phyloP scores from a whole-genome alignment of 108 stramenopile species.

The Cyclotella sp. region DNA sequence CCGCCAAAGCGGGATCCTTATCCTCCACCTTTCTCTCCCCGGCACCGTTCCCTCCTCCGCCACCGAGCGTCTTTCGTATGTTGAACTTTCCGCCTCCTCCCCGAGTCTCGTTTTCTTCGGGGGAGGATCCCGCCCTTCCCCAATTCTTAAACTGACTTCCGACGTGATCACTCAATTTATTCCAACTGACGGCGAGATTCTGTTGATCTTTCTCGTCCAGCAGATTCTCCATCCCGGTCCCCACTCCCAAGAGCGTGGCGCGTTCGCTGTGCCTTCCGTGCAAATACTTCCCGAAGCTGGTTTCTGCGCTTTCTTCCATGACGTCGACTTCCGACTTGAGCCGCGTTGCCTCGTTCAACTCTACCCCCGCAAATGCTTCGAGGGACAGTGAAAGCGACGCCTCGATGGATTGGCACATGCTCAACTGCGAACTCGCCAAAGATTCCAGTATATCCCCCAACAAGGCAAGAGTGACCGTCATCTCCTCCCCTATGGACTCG shows the following conservation, averaged over 20 bases:
- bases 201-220: slow-evolving; percentile 45
- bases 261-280: slow-evolving; percentile 75
- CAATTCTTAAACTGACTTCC: slow-evolving; percentile 65
- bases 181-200: slow-evolving; percentile 62
- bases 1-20: slow-evolving; percentile 54
- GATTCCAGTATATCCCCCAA: slow-evolving; percentile 82
- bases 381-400: slow-evolving; percentile 74
- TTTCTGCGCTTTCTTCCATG: slow-evolving; percentile 74
- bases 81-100: slow-evolving; percentile 46
- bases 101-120: slow-evolving; percentile 15
- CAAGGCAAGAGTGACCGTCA: slow-evolving; percentile 59
- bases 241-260: slow-evolving; percentile 41
- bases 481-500: slow-evolving; percentile 49
- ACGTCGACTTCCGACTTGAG: slow-evolving; percentile 70
- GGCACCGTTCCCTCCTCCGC: slow-evolving; percentile 15
- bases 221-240: slow-evolving; percentile 24
- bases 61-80: slow-evolving; percentile 2
- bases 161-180: slow-evolving; percentile 80
- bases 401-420: slow-evolving; percentile 79
- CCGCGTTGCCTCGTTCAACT: slow-evolving; percentile 63
- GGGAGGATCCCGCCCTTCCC: slow-evolving; percentile 34
- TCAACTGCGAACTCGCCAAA: slow-evolving; percentile 78
- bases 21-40: slow-evolving; percentile 40
- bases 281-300: slow-evolving; percentile 74
- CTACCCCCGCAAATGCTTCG: slow-evolving; percentile 70